phyloP scores from a whole-genome alignment of 2,329 filamentous ascomycete species.

The Xylaria sp. region DNA sequence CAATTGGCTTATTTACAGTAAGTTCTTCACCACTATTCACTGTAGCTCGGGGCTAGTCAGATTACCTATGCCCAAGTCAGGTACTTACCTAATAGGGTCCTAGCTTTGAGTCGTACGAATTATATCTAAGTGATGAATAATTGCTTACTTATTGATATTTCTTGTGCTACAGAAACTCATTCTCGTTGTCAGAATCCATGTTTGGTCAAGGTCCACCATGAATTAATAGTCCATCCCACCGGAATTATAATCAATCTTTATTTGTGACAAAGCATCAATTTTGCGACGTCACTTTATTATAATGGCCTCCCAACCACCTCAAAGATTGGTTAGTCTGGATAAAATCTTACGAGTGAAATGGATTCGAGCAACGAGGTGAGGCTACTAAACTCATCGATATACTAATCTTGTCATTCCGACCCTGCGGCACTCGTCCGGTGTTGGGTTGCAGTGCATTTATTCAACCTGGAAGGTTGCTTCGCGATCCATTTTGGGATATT shows the following conservation, averaged over 20 bases:
- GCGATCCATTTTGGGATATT: conserved; percentile 3
- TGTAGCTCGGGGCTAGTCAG: not conserved
- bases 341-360: not conserved
- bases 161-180: not conserved
- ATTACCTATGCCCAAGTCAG: not conserved
- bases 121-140: conserved; percentile 9
- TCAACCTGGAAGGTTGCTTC: not conserved
- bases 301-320: not conserved
- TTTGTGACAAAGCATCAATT: conserved; percentile 29
- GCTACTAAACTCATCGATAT: conserved; percentile 1
- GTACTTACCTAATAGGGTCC: conserved; percentile 1
- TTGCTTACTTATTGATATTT: conserved; percentile 8
- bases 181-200: not conserved
- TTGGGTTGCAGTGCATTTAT: conserved; percentile 30
- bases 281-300: not conserved
- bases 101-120: not conserved
- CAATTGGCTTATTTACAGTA: conserved; percentile 28
- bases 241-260: conserved; percentile 20
- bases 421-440: not conserved
- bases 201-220: conserved; percentile 5
- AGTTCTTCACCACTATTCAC: not conserved
- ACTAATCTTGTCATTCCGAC: not conserved
- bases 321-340: conserved; percentile 6
- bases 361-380: not conserved
- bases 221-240: not conserved